Conservation (phyloP, 2,329 filamentous ascomycete genomes). For the Bipolaris gigantea region DNA sequence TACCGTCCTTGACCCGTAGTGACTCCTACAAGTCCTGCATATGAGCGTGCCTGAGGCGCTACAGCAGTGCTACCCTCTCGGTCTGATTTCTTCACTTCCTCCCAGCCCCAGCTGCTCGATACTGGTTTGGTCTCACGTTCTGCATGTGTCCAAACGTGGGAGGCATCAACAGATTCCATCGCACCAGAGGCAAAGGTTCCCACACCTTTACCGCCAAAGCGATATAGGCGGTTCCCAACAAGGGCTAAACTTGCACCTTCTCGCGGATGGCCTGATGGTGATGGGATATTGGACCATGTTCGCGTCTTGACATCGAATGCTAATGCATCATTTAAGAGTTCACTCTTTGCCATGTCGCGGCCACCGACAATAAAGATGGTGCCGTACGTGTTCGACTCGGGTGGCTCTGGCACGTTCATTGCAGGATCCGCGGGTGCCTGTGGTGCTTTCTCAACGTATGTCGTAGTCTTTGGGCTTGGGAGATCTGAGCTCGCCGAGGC, state of each 20-base stretch:
- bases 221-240: constrained; percentile 52
- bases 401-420: constrained; percentile 47
- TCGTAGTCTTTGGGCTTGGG: constrained; percentile 41
- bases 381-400: constrained; percentile 48
- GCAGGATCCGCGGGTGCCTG: constrained; percentile 48
- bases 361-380: constrained; percentile 58
- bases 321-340: constrained; percentile 52
- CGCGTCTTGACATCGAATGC: constrained; percentile 54
- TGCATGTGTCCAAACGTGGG: constrained; percentile 40
- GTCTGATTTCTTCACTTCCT: constrained; percentile 29
- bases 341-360: constrained; percentile 20
- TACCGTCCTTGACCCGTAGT: constrained; percentile 57
- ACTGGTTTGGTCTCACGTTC: constrained; percentile 42
- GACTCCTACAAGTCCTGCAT: constrained; percentile 51
- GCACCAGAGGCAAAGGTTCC: constrained; percentile 25
- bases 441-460: constrained; percentile 39
- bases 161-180: constrained; percentile 39
- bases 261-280: constrained; percentile 44
- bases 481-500: constrained; percentile 45
- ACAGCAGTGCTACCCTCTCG: constrained; percentile 10
- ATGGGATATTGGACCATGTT: constrained; percentile 56
- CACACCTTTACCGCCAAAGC: constrained; percentile 45
- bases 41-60: constrained; percentile 48
- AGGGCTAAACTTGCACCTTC: constrained; percentile 50
- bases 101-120: constrained; percentile 39